Evolutionary conservation across 2,329 filamentous ascomycete species (phyloP), one percentile per base, ranked within the genome.

Genomic region (Calonectria pseudoreteaudii): DNA sequence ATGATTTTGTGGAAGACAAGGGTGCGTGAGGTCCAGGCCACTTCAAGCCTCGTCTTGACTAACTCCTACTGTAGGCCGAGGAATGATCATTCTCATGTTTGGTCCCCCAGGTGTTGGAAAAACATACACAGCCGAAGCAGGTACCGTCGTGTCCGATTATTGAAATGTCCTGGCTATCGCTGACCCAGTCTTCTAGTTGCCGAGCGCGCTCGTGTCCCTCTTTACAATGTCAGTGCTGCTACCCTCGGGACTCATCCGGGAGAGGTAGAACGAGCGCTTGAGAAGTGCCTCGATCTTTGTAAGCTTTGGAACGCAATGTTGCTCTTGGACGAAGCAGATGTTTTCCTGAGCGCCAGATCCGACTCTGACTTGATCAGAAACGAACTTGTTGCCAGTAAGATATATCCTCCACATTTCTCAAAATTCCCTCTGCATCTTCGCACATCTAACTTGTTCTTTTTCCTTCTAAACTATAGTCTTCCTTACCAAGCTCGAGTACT

Each of bases 401-500:
- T 14, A 1, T 8, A 10, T 14, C 8, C 30, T 8, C 30, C 30
- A 31, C 4, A 31, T 31, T 14, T 31, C 30, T 8, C 30, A 4
- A 31, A 31, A 31, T 31, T 4, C 18, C 23, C 34, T 34, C 8
- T 1, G 20, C 14, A 9, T 26, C 30, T 11, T 44, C 14, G 10
- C 36, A 31, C 8, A 8, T 31, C 30, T 31, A 31, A 31, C 30
- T 8, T 31, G 30, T 31, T 31, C 30, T 8, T 31, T 31, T 31
- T 31, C 30, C 30, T 31, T 31, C 30, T 41, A 18, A 26, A 41
- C 10, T n/a, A 3, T n/a, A 83, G 84, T 86, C 1, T 86, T 87
- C 66, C 79, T 87, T 3, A 80, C 84, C 0, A 79, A 83, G 0
- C 76, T 87, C 1, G 85, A 87, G 66, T 86, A 86, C 75, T 87